phyloP scores from a whole-genome alignment of 139 green algal genomes.

The Closterium sp. region DNA sequence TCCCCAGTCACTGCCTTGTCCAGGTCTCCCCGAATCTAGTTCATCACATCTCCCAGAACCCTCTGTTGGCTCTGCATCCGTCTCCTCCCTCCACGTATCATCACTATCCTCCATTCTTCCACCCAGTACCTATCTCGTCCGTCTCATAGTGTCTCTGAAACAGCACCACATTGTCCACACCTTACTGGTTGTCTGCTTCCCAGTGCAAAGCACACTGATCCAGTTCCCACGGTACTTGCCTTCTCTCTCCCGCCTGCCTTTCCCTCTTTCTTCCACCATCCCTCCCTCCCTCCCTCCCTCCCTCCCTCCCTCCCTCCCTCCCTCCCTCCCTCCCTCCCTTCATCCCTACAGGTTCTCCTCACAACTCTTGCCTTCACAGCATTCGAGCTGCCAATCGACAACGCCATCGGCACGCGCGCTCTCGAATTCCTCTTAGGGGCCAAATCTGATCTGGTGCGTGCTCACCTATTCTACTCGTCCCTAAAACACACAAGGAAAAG shows the following conservation, averaged over 20 bases:
- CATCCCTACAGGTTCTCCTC: slow-evolving; percentile 61
- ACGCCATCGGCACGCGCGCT: slow-evolving; percentile 76
- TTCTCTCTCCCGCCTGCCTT: too few relatives aligned
- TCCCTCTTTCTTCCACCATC: too few relatives aligned
- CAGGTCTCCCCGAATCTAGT: neutral
- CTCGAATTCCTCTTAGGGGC: slow-evolving; percentile 61
- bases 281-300: too few relatives aligned
- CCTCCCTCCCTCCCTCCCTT: neutral
- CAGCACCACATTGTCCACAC: too few relatives aligned
- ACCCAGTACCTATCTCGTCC: neutral
- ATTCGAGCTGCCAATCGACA: slow-evolving; percentile 74
- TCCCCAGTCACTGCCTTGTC: too few relatives aligned
- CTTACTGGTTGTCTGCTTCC: too few relatives aligned
- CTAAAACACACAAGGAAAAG: too few relatives aligned
- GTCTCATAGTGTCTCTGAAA: too few relatives aligned
- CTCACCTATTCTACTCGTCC: neutral
- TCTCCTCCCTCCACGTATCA: neutral
- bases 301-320: too few relatives aligned
- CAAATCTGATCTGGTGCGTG: neutral
- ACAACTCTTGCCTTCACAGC: slow-evolving; percentile 71
- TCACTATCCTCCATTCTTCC: neutral
- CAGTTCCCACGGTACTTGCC: too few relatives aligned
- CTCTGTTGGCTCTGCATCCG: neutral
- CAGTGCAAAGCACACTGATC: too few relatives aligned
- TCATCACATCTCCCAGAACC: neutral